These are phyloP conservation scores for Exobasidium rhododendri DNA, from an alignment of 1,284 basidiomycete species.

Conservation along the genomic window DNA sequence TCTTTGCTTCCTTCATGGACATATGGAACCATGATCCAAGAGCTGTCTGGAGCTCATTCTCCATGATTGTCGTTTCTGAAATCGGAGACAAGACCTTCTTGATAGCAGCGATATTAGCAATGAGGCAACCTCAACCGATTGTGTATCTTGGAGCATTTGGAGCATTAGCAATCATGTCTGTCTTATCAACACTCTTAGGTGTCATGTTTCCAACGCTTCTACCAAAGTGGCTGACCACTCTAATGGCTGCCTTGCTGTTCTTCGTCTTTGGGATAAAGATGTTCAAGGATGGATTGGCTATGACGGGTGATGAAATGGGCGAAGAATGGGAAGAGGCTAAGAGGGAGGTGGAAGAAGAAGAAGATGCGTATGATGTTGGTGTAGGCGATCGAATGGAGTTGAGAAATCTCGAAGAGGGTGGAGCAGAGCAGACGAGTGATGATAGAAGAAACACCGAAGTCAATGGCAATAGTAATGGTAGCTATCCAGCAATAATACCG, in stretches of 20 bases:
- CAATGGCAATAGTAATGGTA: background rate
- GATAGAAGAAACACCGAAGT: too few species aligned
- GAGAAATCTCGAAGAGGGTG: constrained; percentile 25
- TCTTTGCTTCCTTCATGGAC: background rate
- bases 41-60: constrained; percentile 23
- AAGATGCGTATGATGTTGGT: constrained; percentile 72
- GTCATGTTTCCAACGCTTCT: constrained; percentile 48
- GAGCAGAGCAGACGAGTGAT: background rate
- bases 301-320: constrained; percentile 48
- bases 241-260: constrained; percentile 66
- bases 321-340: constrained; percentile 73
- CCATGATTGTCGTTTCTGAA: constrained; percentile 53
- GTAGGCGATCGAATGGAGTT: constrained; percentile 5
- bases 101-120: constrained; percentile 92
- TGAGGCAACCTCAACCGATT: constrained; percentile 78
- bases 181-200: constrained; percentile 48
- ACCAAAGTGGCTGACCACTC: constrained; percentile 65
- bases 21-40: constrained; percentile 17
- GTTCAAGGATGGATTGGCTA: constrained; percentile 34
- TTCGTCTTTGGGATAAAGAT: constrained; percentile 47
- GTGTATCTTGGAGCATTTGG: constrained; percentile 88
- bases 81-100: constrained; percentile 96
- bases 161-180: constrained; percentile 79
- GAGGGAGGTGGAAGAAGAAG: constrained; percentile 68
- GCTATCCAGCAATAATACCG: constrained; percentile 4